phyloP scores from a whole-genome alignment of 352 stramenopile genomes.

The Globisporangium paroecandrum region DNA sequence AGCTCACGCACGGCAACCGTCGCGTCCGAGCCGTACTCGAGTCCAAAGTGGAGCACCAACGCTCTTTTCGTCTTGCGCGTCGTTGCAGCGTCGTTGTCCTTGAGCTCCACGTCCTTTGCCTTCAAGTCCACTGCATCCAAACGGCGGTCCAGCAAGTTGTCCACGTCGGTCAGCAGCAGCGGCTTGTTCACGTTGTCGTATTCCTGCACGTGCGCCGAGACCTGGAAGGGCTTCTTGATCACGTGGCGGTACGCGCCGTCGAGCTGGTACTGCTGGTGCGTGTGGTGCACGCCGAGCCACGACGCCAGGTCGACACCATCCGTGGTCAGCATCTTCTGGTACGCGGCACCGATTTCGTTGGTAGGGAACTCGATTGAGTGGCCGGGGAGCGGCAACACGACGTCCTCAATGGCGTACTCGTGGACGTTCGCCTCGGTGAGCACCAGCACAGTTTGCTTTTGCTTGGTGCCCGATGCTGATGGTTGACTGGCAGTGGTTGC shows the following conservation, averaged over 20 bases:
- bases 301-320: constrained; percentile 56
- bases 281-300: constrained; percentile 24
- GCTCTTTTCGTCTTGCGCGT: constrained; percentile 28
- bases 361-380: constrained; percentile 81
- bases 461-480: constrained; percentile 28
- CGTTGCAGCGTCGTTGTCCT: background rate
- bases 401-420: constrained; percentile 89
- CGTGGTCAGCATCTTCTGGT: constrained; percentile 49
- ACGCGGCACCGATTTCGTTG: constrained; percentile 57
- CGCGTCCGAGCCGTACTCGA: constrained; percentile 78
- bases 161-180: constrained; percentile 88
- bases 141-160: constrained; percentile 32
- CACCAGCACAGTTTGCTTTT: constrained; percentile 34
- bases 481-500: background rate
- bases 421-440: constrained; percentile 85
- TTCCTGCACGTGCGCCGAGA: constrained; percentile 77
- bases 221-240: constrained; percentile 82
- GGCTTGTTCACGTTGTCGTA: constrained; percentile 89
- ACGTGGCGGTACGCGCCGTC: constrained; percentile 90
- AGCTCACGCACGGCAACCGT: constrained; percentile 95
- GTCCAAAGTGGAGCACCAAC: constrained; percentile 55
- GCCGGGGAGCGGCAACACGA: constrained; percentile 94
- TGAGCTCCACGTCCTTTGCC: background rate
- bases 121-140: background rate
- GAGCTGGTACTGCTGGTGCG: constrained; percentile 61